Base-by-base conservation (phyloP, 805 yeast genomes). In the Metschnikowia hibisci region DNA sequence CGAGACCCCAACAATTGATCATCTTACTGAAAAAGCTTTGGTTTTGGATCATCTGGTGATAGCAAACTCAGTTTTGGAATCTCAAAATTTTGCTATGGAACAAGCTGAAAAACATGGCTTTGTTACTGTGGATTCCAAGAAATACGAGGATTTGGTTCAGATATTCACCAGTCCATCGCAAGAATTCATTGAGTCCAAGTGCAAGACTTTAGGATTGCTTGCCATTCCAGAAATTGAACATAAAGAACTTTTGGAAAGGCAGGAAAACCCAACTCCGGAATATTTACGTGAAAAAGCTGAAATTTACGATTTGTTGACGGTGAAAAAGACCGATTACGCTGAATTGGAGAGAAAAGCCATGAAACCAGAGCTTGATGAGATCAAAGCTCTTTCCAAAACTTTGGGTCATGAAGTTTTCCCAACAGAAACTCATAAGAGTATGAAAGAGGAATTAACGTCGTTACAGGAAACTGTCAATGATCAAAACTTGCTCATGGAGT, bases 341-440 rank as follows among this genome's bases (percentile, higher is more conserved):
- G 43, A 51, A 8, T 34, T 48, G 29, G 22, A 44, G 7, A 34
- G 56, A 6, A 44, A 51, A 16, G 51, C 60, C 22, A 34, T 44
- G 18, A 30, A 47, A 15, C 54, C 52, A 2, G 37, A 41, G 10
- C 7, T 43, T 4, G 43, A 32, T 2, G 48, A 39, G 15, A 15
- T 49, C 6, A 26, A 37, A 22, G n/a, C 16, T 4, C 30, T 25
- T 12, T 43, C 45, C 12, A 28, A 36, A 12, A 22, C 5, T 13
- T 7, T 32, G n/a, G 45, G 33, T 7, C 39, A 20, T 3, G 29
- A 20, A 6, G 30, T 41, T 14, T 10, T 48, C 9, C 16, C 18
- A 4, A 8, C 9, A 1, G 32, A 31, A 8, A 30, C 35, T 3
- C 11, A 56, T 15, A 62, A 64, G 4, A 16, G 41, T 26, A 16